Evolutionary conservation across 1,284 basidiomycete species (phyloP).

Genomic region (Pyrrhoderma noxium): DNA sequence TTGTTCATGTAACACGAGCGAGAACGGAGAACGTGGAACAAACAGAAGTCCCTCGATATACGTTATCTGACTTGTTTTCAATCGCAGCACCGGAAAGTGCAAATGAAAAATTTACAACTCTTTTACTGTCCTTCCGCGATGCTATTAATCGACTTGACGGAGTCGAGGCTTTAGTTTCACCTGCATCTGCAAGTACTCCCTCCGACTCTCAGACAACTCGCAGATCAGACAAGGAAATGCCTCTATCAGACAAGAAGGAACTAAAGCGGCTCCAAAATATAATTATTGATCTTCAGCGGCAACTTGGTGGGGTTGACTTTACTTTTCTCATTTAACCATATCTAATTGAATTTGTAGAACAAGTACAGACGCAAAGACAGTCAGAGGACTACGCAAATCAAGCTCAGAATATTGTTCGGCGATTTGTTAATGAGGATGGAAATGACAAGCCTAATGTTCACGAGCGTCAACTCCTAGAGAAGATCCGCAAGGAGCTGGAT

Average conservation of each 20-base stretch:
- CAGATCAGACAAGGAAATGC: neutral
- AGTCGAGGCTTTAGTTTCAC: slow-evolving; percentile 21
- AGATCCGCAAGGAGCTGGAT: slow-evolving; percentile 51
- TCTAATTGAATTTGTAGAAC: slow-evolving; percentile 31
- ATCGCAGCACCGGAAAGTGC: slow-evolving; percentile 45
- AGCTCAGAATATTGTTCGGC: slow-evolving; percentile 14
- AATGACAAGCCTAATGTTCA: slow-evolving; percentile 49
- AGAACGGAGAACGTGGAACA: slow-evolving; percentile 29
- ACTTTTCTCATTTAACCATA: neutral
- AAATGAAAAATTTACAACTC: slow-evolving; percentile 41
- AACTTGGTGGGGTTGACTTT: slow-evolving; percentile 43
- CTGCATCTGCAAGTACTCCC: slow-evolving; percentile 20
- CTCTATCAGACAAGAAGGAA: slow-evolving; percentile 28
- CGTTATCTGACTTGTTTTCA: slow-evolving; percentile 52
- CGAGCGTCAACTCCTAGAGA: slow-evolving; percentile 45
- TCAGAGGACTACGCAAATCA: slow-evolving; percentile 28
- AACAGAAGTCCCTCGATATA: slow-evolving; percentile 44
- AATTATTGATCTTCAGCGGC: slow-evolving; percentile 42
- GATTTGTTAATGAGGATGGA: slow-evolving; percentile 35
- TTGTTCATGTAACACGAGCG: slow-evolving; percentile 37
- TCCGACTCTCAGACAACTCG: neutral
- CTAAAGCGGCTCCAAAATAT: slow-evolving; percentile 38
- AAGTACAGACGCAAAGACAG: slow-evolving; percentile 37
- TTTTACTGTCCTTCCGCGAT: slow-evolving; percentile 42
- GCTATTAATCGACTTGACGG: slow-evolving; percentile 19